Evolutionary conservation across 768 basidiomycete genomes (phyloP), one percentile per base, ranked within the genome.

Genomic region (Lentinula boryana): DNA sequence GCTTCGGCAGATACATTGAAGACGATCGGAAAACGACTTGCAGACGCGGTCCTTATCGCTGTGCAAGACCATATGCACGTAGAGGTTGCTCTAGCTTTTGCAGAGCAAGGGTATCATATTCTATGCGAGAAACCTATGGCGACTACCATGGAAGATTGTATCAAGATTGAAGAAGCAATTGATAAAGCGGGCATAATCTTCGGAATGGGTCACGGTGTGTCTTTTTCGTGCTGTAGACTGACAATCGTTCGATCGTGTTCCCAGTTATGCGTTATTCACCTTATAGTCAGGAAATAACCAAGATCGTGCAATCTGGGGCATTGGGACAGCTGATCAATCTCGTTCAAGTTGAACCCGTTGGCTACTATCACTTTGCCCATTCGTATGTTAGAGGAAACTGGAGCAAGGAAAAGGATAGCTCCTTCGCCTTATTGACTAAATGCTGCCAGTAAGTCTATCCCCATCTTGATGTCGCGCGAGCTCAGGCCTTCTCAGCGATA

Each of bases 41-140:
- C 90, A 3, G 92, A 95, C 70, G 92, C 91, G 0, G 84, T 94
- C 15, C 67, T 94, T 58, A 79, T 95, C 63, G 80, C 89, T 5
- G 89, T 94, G 1, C 91, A 92, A 63, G 93, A 95, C 67, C 75
- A 80, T 41, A 80, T 91, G 81, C 93, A 95, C 67, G 75, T 79
- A 27, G 86, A 90, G 62, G 86, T 92, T 6, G 82, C 88, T 0
- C 68, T 82, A 8, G 89, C 87, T 0, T 93, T 93, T 73, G 86
- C 87, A 0, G 80, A 78, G 44, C 91, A 91, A 67, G 91, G 91
- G 1, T 95, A 95, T 68, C 87, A 93, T 66, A 90, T 95, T 60
- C 78, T 95, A 21, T 95, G 93, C 71, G 93, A 95, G 80, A 95
- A 95, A 69, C 93, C 93, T 0, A 91, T 95, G 88, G 90, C 92